Percentiles rank a stretch among this genome's conserved stretches.
Conservation (phyloP, 2,329 filamentous ascomycete species). For the Fusarium oligoseptatum region DNA sequence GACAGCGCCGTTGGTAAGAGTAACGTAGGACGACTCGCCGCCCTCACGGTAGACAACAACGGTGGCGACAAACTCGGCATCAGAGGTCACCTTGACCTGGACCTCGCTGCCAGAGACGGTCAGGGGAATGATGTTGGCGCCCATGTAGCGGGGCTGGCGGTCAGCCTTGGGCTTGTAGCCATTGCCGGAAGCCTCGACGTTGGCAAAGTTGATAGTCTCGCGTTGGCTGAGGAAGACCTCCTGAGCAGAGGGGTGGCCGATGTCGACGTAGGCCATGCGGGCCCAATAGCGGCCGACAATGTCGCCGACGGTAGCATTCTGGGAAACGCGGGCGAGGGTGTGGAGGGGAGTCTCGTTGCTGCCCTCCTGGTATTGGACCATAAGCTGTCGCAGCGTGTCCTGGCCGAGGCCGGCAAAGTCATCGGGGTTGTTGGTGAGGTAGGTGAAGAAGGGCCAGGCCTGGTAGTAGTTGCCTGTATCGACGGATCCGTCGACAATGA, state of each 20-base stretch:
- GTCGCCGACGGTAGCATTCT: conserved; percentile 51
- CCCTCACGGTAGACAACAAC: conserved; percentile 54
- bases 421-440: conserved; percentile 63
- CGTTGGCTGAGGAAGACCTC: conserved; percentile 54
- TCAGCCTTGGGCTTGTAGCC: conserved; percentile 59
- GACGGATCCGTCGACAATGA: conserved; percentile 60
- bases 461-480: conserved; percentile 64
- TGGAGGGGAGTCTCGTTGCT: conserved; percentile 66
- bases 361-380: conserved; percentile 56
- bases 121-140: conserved; percentile 63
- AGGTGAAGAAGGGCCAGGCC: conserved; percentile 64
- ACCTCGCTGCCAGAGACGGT: conserved; percentile 50
- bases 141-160: conserved; percentile 62
- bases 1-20: conserved; percentile 51
- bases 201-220: conserved; percentile 56
- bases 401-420: conserved; percentile 56
- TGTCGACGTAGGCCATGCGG: conserved; percentile 65
- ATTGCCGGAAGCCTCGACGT: conserved; percentile 53
- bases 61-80: conserved; percentile 55
- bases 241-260: conserved; percentile 59
- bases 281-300: conserved; percentile 65
- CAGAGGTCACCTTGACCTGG: conserved; percentile 51
- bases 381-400: conserved; percentile 58
- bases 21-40: conserved; percentile 52
- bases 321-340: conserved; percentile 56